Evolutionary conservation across 129 eudicot genomes (phyloP), one percentile per base, ranked within the genome.

Genomic region (Artemisia argyi): DNA sequence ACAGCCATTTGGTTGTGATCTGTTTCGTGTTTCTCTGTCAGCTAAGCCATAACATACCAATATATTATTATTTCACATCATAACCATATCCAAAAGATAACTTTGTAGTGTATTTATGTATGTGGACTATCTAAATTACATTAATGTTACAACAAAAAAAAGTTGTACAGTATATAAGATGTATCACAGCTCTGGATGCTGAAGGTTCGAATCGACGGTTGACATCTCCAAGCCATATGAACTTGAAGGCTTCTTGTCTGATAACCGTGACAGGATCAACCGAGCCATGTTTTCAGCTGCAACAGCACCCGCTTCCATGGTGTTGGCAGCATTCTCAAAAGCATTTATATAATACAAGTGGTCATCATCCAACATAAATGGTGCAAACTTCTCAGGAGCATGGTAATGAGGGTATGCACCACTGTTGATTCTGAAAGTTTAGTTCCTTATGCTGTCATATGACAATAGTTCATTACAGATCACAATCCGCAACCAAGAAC

Each of bases 291-390:
- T n/a, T n/a, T n/a, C n/a, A n/a, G n/a, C n/a, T n/a, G n/a, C n/a
- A n/a, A n/a, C n/a, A n/a, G n/a, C n/a, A 68, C 98, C 68, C 11
- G 98, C 90, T 78, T 94, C 97, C 97, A 94, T 90, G 64, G 98
- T 85, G 79, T 97, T 94, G 24, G 98, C 97, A 46, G 98, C 98
- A 81, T 85, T 94, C 87, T 94, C 98, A 61, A 94, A 94, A 3
- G 97, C 89, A 73, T 94, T 94, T 16, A 94, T 83, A 69, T 94
- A 90, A 85, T 90, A 90, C 68, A 94, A 74, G 79, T 94, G 89
- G 39, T 3, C 57, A 51, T 74, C 87, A 61, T 94, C 98, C 85
- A 90, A 79, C 52, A 94, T 75, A 65, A 90, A 84, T 32, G 93
- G 91, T 52, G 93, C 96, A 73, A 80, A 94, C 74, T 47, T 70